Base-by-base conservation (phyloP, 148 eudicot species). In the Selenicereus undatus region DNA sequence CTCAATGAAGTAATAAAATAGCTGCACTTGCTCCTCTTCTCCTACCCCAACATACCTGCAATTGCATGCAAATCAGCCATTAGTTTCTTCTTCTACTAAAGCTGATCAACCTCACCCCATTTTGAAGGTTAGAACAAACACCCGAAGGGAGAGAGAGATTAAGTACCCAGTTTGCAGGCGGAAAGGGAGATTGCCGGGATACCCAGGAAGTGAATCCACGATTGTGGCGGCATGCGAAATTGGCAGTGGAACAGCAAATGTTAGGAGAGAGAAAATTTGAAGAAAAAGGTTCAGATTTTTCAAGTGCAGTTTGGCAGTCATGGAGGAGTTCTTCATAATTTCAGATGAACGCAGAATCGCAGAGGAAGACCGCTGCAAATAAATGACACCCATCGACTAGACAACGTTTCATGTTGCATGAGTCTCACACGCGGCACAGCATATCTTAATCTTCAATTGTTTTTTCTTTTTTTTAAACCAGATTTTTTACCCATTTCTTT, bases 21-120 rank as follows among this genome's bases (percentile, higher is more conserved):
- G 10, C 27, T 84, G 83, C 17, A 84, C 83, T 58, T 73, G 74
- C 14, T 84, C 83, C 45, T 42, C 13, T 21, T 76, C 70, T 16
- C 86, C 86, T 50, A 84, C 81, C 3, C 83, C 86, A 1, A 84
- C 73, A 54, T 84, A 84, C 32, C 86, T 39, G 43, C 43, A 39
- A 39, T 39, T 84, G 56, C 64, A 76, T 35, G 13, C 27, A 42
- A 20, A 62, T 39, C 43, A 39, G 8, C 43, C 43, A 1, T 39
- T 39, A 39, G 43, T 39, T 32, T 39, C 43, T 39, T 39, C 7
- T 39, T 39, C 43, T 5, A 39, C 43, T 39, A 39, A 39, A 4
- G 43, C 43, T 39, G 43, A 39, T 39, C 43, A 7, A 39, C 8
- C 43, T 39, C 43, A 7, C 2, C 43, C 5, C 43, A 39, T 39